These are phyloP conservation scores for Torulaspora maleeae DNA, from an alignment of 805 yeast genomes.

Conservation along the genomic window DNA sequence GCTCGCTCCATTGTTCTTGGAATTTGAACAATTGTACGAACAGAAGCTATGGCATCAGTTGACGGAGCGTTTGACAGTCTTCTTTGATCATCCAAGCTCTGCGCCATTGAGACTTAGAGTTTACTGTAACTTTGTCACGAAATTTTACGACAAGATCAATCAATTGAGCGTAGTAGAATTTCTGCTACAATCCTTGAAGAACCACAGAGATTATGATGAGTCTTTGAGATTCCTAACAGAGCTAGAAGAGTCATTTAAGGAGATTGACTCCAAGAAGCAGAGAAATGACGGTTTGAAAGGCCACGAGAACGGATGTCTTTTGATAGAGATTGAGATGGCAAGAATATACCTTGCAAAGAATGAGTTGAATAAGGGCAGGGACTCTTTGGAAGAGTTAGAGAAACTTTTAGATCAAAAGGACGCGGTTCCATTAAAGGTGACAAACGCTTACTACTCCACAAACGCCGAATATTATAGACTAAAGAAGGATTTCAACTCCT, in stretches of 20 bases:
- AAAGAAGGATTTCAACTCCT: conserved; percentile 72
- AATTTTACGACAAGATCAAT: conserved; percentile 67
- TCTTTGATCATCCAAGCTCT: conserved; percentile 55
- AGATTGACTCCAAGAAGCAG: conserved; percentile 33
- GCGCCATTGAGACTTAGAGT: conserved; percentile 56
- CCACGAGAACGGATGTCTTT: conserved; percentile 52
- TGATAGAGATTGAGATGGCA: conserved; percentile 69
- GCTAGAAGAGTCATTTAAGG: conserved; percentile 45
- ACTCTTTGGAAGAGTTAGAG: conserved; percentile 58
- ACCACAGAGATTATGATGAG: conserved; percentile 42
- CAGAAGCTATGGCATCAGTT: conserved; percentile 94
- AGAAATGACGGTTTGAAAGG: conserved; percentile 36
- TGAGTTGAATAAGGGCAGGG: conserved; percentile 56
- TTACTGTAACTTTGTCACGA: conserved; percentile 63
- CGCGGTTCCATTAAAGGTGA: conserved; percentile 57
- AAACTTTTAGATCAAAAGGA: conserved; percentile 53
- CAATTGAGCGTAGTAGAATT: conserved; percentile 75
- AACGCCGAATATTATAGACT: conserved; percentile 70
- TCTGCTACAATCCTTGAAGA: conserved; percentile 51
- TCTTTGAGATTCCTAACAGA: conserved; percentile 46
- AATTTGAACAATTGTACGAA: conserved; percentile 78
- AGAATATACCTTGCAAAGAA: conserved; percentile 57
- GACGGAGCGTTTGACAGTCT: conserved; percentile 57
- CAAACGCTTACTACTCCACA: conserved; percentile 78
- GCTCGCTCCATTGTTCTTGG: conserved; percentile 44